A percentile compares a stretch with the other conserved stretches of the same genome.
Conservation (phyloP, 768 basidiomycete species). For the Trametopsis cervina region DNA sequence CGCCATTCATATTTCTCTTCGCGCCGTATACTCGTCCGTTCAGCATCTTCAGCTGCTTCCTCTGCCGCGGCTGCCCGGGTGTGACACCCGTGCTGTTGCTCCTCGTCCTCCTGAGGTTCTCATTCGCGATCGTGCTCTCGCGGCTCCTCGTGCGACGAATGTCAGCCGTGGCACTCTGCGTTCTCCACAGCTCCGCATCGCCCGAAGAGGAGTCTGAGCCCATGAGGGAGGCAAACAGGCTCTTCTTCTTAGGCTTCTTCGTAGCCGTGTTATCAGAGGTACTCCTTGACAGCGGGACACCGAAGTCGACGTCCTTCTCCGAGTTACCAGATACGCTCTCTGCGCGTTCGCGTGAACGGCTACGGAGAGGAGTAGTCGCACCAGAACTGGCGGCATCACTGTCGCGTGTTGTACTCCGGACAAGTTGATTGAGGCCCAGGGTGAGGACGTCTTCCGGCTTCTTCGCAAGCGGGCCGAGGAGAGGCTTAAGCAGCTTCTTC, state of each 20-base stretch:
- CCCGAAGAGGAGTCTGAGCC: background rate
- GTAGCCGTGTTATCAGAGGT: slow-evolving; percentile 9
- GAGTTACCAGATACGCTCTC: background rate
- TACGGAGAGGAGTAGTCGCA: slow-evolving; percentile 1
- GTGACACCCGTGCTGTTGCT: slow-evolving; percentile 5
- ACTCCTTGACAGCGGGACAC: slow-evolving; percentile 17
- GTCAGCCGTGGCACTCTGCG: slow-evolving; percentile 11
- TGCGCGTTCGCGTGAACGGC: slow-evolving; percentile 9
- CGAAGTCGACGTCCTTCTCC: slow-evolving; percentile 11
- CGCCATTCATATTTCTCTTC: slow-evolving; percentile 20
- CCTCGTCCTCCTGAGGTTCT: slow-evolving; percentile 9
- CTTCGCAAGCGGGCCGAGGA: slow-evolving; percentile 22
- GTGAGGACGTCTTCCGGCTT: slow-evolving; percentile 27
- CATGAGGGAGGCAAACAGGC: background rate
- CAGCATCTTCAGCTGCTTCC: slow-evolving; percentile 43
- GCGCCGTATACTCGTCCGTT: slow-evolving; percentile 83
- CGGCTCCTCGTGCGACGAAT: slow-evolving; percentile 9
- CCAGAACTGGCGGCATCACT: slow-evolving; percentile 12
- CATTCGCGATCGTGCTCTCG: slow-evolving; percentile 8
- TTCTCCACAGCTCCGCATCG: slow-evolving; percentile 13
- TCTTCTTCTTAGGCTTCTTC: slow-evolving; percentile 5
- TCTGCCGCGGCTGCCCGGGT: slow-evolving; percentile 3
- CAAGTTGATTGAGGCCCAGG: slow-evolving; percentile 24
- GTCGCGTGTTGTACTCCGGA: slow-evolving; percentile 10
- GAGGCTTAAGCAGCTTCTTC: slow-evolving; percentile 31